Conservation (phyloP, 2,329 filamentous ascomycete genomes). For the Drechslera avenae region DNA sequence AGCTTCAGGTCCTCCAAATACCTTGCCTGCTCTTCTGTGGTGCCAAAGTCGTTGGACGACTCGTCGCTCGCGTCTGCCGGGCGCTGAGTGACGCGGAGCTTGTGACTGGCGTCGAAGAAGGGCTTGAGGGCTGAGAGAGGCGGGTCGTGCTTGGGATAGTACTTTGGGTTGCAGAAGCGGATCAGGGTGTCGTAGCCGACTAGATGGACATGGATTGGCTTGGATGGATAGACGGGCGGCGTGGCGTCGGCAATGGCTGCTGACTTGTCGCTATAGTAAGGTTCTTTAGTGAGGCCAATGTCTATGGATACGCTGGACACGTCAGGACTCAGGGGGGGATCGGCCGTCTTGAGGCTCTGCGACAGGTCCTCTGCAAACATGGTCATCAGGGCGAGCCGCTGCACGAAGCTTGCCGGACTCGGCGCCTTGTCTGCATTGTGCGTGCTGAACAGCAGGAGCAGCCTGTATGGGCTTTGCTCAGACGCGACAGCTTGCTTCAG, state of each 20-base stretch:
- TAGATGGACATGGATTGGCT: constrained; percentile 66
- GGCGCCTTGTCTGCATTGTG: constrained; percentile 70
- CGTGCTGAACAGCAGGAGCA: constrained; percentile 66
- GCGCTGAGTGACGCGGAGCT: constrained; percentile 68
- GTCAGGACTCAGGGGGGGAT: constrained; percentile 5
- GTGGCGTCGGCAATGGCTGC: constrained; percentile 57
- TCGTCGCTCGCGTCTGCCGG: constrained; percentile 48
- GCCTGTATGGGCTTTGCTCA: constrained; percentile 50
- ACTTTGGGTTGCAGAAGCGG: constrained; percentile 73
- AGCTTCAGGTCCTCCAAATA: constrained; percentile 60
- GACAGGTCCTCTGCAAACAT: constrained; percentile 65
- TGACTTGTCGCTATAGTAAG: constrained; percentile 77
- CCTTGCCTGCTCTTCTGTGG: constrained; percentile 57
- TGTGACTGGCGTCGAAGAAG: constrained; percentile 65
- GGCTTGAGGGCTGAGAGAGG: constrained; percentile 62
- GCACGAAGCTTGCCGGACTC: constrained; percentile 69
- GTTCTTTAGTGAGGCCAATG: constrained; percentile 71
- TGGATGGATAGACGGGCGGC: constrained; percentile 43
- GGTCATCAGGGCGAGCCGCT: constrained; percentile 74
- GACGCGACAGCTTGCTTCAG: constrained; percentile 47
- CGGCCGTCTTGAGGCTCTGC: constrained; percentile 15
- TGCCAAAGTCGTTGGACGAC: constrained; percentile 63
- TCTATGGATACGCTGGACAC: constrained; percentile 55
- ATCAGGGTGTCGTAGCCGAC: constrained; percentile 78
- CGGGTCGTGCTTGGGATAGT: constrained; percentile 60